Base-by-base conservation (phyloP, 169 alveolate genomes). In the Plasmodium blacklocki region DNA sequence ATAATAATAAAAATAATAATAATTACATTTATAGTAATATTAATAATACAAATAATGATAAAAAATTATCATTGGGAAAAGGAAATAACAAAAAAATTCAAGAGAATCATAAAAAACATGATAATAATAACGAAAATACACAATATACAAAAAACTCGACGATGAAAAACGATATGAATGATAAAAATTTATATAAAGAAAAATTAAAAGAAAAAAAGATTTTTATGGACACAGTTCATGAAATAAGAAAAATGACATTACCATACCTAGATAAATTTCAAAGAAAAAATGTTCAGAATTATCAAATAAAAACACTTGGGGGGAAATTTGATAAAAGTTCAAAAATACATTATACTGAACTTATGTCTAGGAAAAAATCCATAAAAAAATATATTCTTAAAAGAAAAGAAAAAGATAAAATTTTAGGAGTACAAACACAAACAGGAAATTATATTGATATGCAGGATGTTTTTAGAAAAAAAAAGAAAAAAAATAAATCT, bases 261-360 rank as follows among this genome's bases (percentile, higher is more conserved):
- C 88, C 88, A 8, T 72, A 76, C 12, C 52, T 76, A 29, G 59
- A 76, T 47, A 76, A 76, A 43, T 76, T 76, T 76, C 88, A 76
- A 64, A 47, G 66, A 76, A 76, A 76, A 66, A 76, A 63, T 76
- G 88, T 76, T 6, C 76, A 76, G 49, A 76, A 76, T 76, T 54
- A 64, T 76, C 88, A 76, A 64, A 56, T 76, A 14, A 63, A 76
- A 76, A 63, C 60, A 19, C 45, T 76, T 49, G 88, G 88, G 23
- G 88, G 88, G 2, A 76, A 76, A 76, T 76, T 76, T 58, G 88
- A 76, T 2, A 76, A 76, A 12, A 76, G 88, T 26, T 47, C 93
- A 52, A 92, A 92, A 80, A 78, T 94, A 91, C 96, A 94, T 32
- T 92, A 92, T 59, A 92, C 92, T 45, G 96, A 94, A 72, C 93